phyloP scores from a whole-genome alignment of 208 protist species.

The Crithidia brevicula region DNA sequence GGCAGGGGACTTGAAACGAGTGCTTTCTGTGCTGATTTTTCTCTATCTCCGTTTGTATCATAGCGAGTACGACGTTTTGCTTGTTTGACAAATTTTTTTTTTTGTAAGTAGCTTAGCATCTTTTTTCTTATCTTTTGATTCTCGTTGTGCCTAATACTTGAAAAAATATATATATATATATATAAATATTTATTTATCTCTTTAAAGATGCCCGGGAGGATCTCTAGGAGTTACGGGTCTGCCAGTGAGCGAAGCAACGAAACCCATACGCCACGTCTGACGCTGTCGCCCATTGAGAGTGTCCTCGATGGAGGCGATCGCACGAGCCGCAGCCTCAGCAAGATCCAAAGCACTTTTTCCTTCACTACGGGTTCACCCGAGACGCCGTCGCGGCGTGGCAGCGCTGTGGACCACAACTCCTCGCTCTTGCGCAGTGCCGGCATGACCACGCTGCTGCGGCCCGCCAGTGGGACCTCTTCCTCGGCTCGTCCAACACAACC shows the following conservation, averaged over 20 bases:
- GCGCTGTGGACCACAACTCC: not conserved
- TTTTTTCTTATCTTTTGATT: conserved; percentile 3
- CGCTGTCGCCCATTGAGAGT: not conserved
- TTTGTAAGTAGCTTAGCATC: too few relatives aligned
- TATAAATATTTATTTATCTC: too few relatives aligned
- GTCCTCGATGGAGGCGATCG: not conserved
- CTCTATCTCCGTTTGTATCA: too few relatives aligned
- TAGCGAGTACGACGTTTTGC: too few relatives aligned
- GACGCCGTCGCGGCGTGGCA: conserved; percentile 7
- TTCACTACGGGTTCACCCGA: not conserved
- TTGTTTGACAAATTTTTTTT: too few relatives aligned
- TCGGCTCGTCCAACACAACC: not conserved
- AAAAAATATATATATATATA: too few relatives aligned
- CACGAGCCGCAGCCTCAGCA: not conserved
- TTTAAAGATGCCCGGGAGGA: conserved; percentile 13
- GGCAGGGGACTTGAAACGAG: too few relatives aligned
- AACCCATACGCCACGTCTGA: not conserved
- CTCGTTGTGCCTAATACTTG: too few relatives aligned
- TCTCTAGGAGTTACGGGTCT: not conserved
- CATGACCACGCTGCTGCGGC: conserved; percentile 7
- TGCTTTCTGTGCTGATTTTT: too few relatives aligned
- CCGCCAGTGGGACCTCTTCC: not conserved
- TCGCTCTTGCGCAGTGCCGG: not conserved
- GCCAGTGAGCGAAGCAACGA: not conserved
- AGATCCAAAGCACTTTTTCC: conserved; percentile 6